These are phyloP conservation scores for Fusarium sp. DNA, from an alignment of 2,329 filamentous ascomycete genomes.

Conservation along the genomic window DNA sequence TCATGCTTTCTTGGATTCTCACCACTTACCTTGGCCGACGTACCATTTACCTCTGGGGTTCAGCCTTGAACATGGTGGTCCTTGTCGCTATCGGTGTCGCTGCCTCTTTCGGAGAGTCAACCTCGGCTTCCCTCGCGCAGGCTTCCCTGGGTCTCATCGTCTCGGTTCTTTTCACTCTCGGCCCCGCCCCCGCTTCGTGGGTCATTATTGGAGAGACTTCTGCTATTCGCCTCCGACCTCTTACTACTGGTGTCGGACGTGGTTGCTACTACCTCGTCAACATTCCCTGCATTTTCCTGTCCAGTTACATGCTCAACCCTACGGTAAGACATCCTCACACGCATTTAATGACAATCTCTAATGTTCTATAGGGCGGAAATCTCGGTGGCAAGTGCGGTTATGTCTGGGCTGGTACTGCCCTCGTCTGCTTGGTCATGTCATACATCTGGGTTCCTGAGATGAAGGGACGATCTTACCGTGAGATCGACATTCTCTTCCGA, in stretches of 20 bases:
- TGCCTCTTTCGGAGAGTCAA: constrained; percentile 60
- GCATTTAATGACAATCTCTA: constrained; percentile 29
- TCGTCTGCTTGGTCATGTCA: constrained; percentile 65
- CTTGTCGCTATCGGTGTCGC: constrained; percentile 71
- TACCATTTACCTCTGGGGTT: constrained; percentile 73
- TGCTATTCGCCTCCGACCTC: constrained; percentile 71
- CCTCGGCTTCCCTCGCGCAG: constrained; percentile 63
- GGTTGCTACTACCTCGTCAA: constrained; percentile 73
- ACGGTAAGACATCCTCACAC: constrained; percentile 48
- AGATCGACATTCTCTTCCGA: constrained; percentile 71
- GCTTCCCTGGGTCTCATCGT: constrained; percentile 74
- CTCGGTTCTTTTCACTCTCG: constrained; percentile 73
- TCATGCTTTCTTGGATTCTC: constrained; percentile 76
- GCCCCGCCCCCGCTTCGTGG: constrained; percentile 73
- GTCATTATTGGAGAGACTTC: constrained; percentile 77
- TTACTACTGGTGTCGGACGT: constrained; percentile 75
- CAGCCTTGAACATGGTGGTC: constrained; percentile 64
- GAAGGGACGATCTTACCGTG: constrained; percentile 69
- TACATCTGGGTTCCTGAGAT: constrained; percentile 67
- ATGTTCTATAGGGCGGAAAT: constrained; percentile 53
- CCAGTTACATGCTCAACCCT: constrained; percentile 71
- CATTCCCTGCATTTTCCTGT: constrained; percentile 75
- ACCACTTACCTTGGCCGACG: constrained; percentile 73
- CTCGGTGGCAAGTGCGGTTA: constrained; percentile 69
- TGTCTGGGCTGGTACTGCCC: constrained; percentile 69